Base-by-base conservation (phyloP, 495 filamentous ascomycete species). In the Penicillium lividum region DNA sequence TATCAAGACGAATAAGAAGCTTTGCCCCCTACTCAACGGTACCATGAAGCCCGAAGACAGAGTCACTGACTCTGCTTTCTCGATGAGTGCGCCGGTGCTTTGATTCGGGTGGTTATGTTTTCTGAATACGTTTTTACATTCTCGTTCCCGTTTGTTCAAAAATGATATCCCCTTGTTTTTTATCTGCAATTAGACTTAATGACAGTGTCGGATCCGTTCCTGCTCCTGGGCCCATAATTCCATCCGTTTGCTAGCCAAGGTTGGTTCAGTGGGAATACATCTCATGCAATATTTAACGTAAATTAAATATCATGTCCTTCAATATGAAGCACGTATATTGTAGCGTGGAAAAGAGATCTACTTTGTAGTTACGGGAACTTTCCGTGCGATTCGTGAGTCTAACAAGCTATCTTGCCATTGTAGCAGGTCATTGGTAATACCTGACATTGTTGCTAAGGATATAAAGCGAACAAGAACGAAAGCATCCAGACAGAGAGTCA, bases 1-100 rank as follows among this genome's bases (percentile, higher is more conserved):
- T 66, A 99, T 99, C 81, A 96, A 96, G 74, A 97, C 93, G n/a
- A 97, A 97, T 78, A 94, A 96, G 80, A 97, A 93, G 89, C 88
- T 96, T 63, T 97, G 92, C 65, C 92, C 92, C 5, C 76, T 95
- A 66, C 87, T 97, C 45, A 97, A 97, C 66, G 92, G 92, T 44
- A 90, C 86, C 6, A 87, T 86, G 76, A 89, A 89, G 51, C 82
- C 83, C 45, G 87, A 89, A 58, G 89, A 91, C 31, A 77, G 74
- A 4, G 73, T 80, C 40, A 77, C 70, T 50, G 78, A 79, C 58
- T 79, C 81, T 9, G 79, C 79, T 30, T 83, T 83, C 57, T 77
- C 78, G 0, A 80, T 82, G 73, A 79, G 76, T 51, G 77, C 79
- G 13, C 73, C 76, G 33, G 71, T 75, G 9, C 67, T 73, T 33